A percentile compares a stretch with the other conserved stretches of the same genome.
These are phyloP conservation scores for Boletus rubroflammeus DNA, from an alignment of 768 basidiomycete species.

Conservation along the genomic window DNA sequence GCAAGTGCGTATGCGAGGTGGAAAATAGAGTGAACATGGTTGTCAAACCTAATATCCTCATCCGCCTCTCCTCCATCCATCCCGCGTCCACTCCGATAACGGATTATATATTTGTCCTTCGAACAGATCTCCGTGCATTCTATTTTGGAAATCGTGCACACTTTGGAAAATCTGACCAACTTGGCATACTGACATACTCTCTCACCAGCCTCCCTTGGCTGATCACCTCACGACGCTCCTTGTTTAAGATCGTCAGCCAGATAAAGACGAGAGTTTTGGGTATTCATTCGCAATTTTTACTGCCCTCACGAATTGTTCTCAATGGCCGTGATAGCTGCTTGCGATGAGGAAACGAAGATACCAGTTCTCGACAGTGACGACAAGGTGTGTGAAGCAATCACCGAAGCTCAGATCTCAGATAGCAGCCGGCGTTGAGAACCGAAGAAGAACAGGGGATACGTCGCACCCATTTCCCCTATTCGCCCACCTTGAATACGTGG, in stretches of 20 bases:
- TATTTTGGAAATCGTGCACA: not conserved
- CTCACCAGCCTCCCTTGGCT: not conserved
- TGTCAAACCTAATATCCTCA: not conserved
- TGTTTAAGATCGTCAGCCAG: not conserved
- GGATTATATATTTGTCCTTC: not conserved
- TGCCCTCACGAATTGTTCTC: not conserved
- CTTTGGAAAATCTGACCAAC: not conserved
- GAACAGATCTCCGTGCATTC: not conserved
- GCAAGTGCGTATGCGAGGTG: not conserved
- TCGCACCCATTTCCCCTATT: constrained; percentile 1
- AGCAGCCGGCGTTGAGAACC: not conserved
- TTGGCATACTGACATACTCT: not conserved
- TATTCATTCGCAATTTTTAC: not conserved
- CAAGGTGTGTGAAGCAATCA: constrained; percentile 5
- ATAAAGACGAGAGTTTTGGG: not conserved
- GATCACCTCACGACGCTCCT: not conserved
- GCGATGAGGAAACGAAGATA: not conserved
- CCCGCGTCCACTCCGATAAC: not conserved
- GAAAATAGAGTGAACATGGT: not conserved
- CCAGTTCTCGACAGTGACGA: not conserved
- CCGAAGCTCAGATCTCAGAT: not conserved
- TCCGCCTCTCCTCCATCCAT: not conserved
- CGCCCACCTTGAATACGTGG: not conserved
- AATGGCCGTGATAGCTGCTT: not conserved
- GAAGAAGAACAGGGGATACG: not conserved